These are phyloP conservation scores for Trichocladium antarcticum DNA, from an alignment of 495 filamentous ascomycete genomes.

Conservation along the genomic window DNA sequence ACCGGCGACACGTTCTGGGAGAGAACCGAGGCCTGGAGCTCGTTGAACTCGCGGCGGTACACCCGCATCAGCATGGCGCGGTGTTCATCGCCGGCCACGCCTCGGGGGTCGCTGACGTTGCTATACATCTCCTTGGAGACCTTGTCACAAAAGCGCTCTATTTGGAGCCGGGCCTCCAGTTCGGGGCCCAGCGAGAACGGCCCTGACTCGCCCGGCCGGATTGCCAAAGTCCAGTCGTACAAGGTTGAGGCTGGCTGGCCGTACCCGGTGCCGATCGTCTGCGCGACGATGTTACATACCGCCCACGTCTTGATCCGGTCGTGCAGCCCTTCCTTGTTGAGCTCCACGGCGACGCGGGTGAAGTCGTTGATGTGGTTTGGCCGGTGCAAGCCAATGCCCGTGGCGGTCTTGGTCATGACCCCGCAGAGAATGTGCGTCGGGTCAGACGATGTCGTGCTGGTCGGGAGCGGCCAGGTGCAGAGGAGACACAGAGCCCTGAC, in stretches of 20 bases:
- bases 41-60: slow-evolving; percentile 45
- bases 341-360: slow-evolving; percentile 66
- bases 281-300: slow-evolving; percentile 85
- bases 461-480: slow-evolving; percentile 85
- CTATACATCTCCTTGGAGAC: slow-evolving; percentile 78
- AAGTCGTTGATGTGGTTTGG: slow-evolving; percentile 88
- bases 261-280: slow-evolving; percentile 81
- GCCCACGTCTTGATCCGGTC: slow-evolving; percentile 87
- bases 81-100: slow-evolving; percentile 59
- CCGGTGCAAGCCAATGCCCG: slow-evolving; percentile 80
- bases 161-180: slow-evolving; percentile 57
- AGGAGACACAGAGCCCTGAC: slow-evolving; percentile 83
- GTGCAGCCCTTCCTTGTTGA: slow-evolving; percentile 72
- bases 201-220: slow-evolving; percentile 49
- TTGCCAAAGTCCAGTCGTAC: slow-evolving; percentile 74
- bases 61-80: slow-evolving; percentile 54
- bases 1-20: slow-evolving; percentile 45
- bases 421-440: slow-evolving; percentile 85
- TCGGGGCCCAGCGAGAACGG: slow-evolving; percentile 58
- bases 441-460: slow-evolving; percentile 73
- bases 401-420: slow-evolving; percentile 86
- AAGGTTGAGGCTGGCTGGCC: slow-evolving; percentile 81
- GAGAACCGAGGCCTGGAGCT: slow-evolving; percentile 42
- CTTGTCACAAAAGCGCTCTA: slow-evolving; percentile 76
- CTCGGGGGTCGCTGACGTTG: slow-evolving; percentile 63